A percentile compares a stretch with the other conserved stretches of the same genome.
These are phyloP conservation scores for Cystofilobasidium capitatum DNA, from an alignment of 768 basidiomycete genomes.

Conservation along the genomic window DNA sequence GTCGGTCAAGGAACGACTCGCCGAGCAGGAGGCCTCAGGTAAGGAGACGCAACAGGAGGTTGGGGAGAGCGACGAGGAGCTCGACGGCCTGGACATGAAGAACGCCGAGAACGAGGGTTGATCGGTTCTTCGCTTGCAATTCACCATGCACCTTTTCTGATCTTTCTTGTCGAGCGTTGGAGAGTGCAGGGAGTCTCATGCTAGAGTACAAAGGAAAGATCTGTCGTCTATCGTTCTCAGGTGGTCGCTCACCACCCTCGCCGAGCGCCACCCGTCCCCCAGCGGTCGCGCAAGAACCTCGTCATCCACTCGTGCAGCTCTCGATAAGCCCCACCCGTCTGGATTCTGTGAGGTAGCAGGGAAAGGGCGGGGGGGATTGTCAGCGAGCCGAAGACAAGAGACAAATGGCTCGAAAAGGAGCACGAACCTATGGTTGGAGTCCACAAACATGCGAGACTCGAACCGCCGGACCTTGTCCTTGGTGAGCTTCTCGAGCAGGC, in stretches of 20 bases:
- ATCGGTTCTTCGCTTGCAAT: background rate
- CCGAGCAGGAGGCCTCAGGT: conserved; percentile 34
- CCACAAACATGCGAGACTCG: conserved; percentile 91
- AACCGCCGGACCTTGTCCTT: conserved; percentile 56
- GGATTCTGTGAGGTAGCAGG: conserved; percentile 62
- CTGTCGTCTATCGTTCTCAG: background rate
- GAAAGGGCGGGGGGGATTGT: conserved; percentile 49
- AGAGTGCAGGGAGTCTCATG: background rate
- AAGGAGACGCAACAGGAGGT: conserved; percentile 12
- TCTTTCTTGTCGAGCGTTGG: conserved; percentile 38
- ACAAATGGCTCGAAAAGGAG: background rate
- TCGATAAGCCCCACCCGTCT: conserved; percentile 60
- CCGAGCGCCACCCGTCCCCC: conserved; percentile 49
- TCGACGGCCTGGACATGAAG: conserved; percentile 19
- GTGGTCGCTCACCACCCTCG: conserved; percentile 10
- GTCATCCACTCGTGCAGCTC: conserved; percentile 84
- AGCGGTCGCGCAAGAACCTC: conserved; percentile 75
- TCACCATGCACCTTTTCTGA: background rate
- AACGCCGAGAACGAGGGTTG: conserved; percentile 26
- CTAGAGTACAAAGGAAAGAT: background rate
- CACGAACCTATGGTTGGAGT: conserved; percentile 45
- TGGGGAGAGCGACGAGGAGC: conserved; percentile 26
- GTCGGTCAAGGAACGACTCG: conserved; percentile 47
- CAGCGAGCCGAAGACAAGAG: background rate
- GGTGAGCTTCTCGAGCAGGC: conserved; percentile 87